Base-by-base conservation (phyloP, 768 basidiomycete genomes). In the Podaxis sp. region DNA sequence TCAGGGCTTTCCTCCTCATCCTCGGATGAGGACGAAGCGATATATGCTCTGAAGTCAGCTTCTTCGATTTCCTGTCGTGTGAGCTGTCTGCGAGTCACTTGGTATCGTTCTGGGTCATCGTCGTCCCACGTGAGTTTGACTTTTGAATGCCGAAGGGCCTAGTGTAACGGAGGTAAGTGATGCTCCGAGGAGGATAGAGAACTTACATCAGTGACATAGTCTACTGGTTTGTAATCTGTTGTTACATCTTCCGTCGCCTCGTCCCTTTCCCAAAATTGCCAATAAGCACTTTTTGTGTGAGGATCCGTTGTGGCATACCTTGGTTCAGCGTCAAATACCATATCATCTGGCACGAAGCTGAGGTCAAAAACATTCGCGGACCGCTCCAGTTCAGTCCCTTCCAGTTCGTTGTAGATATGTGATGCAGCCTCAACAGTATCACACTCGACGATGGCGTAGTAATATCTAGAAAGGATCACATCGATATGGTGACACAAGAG, bases 71-170 rank as follows among this genome's bases (percentile, higher is more conserved):
- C 94, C 70, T 94, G 88, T 58, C 84, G 83, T 0, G 92, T 86
- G 46, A 97, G 78, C 0, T 80, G 79, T 22, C 95, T 89, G 52
- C 95, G 87, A 1, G 95, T 93, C 54, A 95, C 68, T 49, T 86
- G 87, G 61, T 82, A 83, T 44, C 96, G 89, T 69, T 95, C 91
- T 0, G 92, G 89, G 67, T 99, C 96, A 73, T 99, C 97, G 59
- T 95, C 93, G 67, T 99, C 97, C 97, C 97, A 99, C 4, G 96
- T 97, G 36, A 99, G 83, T 70, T 93, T 97, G 64, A 99, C 96
- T 79, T 95, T 97, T 13, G 97, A 99, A 73, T 99, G 96, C 4
- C 96, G 90, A 4, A 99, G 85, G 9, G 96, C 96, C 95, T 98
- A 30, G 7, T 52, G 4, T 24, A 33, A 24, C 26, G 26, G 52